Conservation (phyloP, 2,329 filamentous ascomycete genomes). For the Colletotrichum filicis region DNA sequence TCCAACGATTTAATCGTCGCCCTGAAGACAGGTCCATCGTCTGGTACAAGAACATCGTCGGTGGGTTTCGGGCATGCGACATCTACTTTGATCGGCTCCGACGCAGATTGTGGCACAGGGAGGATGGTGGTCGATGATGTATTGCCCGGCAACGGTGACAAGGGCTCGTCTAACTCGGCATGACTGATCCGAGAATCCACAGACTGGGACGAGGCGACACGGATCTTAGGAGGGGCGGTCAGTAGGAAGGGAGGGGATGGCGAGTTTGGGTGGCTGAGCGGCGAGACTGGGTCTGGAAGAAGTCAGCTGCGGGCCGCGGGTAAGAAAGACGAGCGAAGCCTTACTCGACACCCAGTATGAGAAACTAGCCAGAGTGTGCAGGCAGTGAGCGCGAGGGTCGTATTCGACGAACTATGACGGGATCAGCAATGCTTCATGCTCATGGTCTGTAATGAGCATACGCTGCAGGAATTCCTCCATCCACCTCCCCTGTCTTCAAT, state of each 20-base stretch:
- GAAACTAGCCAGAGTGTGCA: slow-evolving; percentile 91
- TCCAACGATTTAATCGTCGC: slow-evolving; percentile 97
- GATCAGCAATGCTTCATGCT: slow-evolving; percentile 40
- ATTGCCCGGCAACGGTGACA: slow-evolving; percentile 59
- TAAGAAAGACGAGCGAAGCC: slow-evolving; percentile 38
- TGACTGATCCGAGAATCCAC: slow-evolving; percentile 85
- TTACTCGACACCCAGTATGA: slow-evolving; percentile 93
- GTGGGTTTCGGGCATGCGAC: slow-evolving; percentile 86
- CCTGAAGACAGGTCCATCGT: slow-evolving; percentile 94
- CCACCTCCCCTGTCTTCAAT: slow-evolving; percentile 87
- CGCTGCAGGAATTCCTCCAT: slow-evolving; percentile 95
- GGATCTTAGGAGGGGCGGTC: slow-evolving; percentile 77
- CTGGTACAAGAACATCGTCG: slow-evolving; percentile 85
- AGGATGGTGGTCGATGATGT: slow-evolving; percentile 36
- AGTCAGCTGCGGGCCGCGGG: slow-evolving; percentile 34
- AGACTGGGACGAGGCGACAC: slow-evolving; percentile 88
- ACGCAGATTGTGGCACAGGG: slow-evolving; percentile 37
- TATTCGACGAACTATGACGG: slow-evolving; percentile 87
- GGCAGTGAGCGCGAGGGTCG: slow-evolving; percentile 88
- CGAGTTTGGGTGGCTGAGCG: slow-evolving; percentile 69
- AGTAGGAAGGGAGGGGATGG: slow-evolving; percentile 80
- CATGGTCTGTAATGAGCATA: slow-evolving; percentile 53
- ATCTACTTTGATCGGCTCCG: slow-evolving; percentile 81
- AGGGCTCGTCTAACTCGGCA: slow-evolving; percentile 71
- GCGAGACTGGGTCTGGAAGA: slow-evolving; percentile 53